Conservation (phyloP, 2,329 filamentous ascomycete genomes). For the Ophiostoma australiae region DNA sequence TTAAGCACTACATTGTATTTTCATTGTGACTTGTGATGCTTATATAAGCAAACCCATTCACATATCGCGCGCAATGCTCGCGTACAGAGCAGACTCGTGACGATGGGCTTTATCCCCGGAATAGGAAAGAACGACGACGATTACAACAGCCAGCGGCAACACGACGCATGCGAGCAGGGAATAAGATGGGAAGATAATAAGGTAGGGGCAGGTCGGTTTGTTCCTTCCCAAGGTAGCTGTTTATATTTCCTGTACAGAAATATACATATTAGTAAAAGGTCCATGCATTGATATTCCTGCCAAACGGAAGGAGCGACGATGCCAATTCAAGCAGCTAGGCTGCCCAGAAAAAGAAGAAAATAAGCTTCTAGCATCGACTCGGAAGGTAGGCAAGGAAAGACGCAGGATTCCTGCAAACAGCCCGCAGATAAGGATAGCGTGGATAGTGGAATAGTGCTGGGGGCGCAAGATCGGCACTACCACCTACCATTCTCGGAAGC, state of each 20-base stretch:
- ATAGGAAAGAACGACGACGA: background rate
- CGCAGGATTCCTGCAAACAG: background rate
- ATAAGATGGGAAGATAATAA: background rate
- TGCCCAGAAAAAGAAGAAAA: background rate
- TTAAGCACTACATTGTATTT: too few species aligned
- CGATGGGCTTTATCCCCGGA: background rate
- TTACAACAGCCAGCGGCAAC: background rate
- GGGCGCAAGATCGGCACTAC: background rate
- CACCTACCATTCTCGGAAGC: conserved; percentile 25
- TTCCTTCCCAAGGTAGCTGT: background rate
- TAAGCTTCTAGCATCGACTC: conserved; percentile 11
- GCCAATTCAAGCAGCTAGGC: background rate
- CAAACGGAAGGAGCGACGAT: background rate
- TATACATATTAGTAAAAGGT: too few species aligned
- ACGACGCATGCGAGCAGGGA: background rate
- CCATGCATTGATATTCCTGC: background rate
- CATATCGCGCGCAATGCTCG: background rate
- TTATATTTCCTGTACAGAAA: too few species aligned
- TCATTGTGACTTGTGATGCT: background rate
- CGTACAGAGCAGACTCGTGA: background rate
- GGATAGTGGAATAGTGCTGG: background rate
- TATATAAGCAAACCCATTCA: background rate
- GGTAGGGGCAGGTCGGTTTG: background rate
- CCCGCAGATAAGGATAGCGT: conserved; percentile 5
- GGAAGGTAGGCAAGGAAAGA: conserved; percentile 1